Evolutionary conservation across 352 stramenopile species (phyloP).

Genomic region (Blastocystis sp.): DNA sequence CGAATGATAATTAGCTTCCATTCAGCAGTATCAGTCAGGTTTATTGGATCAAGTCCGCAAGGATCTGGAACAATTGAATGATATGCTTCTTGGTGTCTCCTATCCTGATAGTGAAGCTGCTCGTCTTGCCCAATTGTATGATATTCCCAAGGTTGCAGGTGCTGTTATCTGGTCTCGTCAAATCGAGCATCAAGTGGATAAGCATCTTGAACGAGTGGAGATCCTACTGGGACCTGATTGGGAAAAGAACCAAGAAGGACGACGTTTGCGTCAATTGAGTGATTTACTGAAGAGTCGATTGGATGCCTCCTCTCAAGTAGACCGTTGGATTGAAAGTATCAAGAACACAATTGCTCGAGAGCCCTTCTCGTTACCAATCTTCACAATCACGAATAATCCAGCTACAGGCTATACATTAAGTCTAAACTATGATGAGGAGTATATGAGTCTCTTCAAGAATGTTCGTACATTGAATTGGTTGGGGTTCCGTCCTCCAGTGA

Average conservation of each 20-base stretch:
- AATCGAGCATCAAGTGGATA: constrained; percentile 95
- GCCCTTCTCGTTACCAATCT: not conserved
- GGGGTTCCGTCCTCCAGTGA: constrained; percentile 89
- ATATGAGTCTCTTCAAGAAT: constrained; percentile 94
- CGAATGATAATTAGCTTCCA: constrained; percentile 77
- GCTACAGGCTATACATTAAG: constrained; percentile 69
- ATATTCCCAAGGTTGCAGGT: constrained; percentile 90
- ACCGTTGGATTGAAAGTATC: constrained; percentile 20
- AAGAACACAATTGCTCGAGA: not conserved
- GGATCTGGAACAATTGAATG: constrained; percentile 88
- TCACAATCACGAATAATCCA: constrained; percentile 29
- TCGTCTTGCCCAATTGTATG: constrained; percentile 83
- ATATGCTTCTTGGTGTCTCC: constrained; percentile 79
- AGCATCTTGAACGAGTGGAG: constrained; percentile 87
- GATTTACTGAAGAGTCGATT: constrained; percentile 9
- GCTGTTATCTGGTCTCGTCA: constrained; percentile 98
- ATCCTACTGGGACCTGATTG: constrained; percentile 89
- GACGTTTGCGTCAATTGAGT: constrained; percentile 62
- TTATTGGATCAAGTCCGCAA: constrained; percentile 93
- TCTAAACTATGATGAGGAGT: constrained; percentile 91
- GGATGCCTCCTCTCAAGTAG: not conserved
- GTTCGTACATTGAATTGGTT: constrained; percentile 95
- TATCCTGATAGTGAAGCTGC: constrained; percentile 91
- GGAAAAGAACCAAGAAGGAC: constrained; percentile 91
- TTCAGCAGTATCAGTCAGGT: constrained; percentile 97